Conservation (phyloP, 108 stramenopile species). For the Epipyxis sp. region DNA sequence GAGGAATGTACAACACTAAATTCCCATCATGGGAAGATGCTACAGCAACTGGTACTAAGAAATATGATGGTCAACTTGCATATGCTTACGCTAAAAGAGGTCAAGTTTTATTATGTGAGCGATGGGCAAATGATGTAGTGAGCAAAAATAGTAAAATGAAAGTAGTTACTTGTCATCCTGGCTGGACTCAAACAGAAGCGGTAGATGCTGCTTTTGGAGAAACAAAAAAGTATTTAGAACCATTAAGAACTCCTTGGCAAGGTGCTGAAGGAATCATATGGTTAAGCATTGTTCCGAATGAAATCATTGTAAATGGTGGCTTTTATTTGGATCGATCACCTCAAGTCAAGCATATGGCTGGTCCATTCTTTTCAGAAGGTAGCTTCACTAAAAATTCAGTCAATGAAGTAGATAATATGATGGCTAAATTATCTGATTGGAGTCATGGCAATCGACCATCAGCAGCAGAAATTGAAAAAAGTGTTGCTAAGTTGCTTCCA, state of each 20-base stretch:
- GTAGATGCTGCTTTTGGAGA: slow-evolving; percentile 78
- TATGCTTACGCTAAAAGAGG: slow-evolving; percentile 87
- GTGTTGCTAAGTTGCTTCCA: not conserved
- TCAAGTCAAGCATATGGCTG: slow-evolving; percentile 75
- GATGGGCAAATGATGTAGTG: slow-evolving; percentile 36
- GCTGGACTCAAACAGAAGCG: slow-evolving; percentile 74
- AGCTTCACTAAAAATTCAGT: slow-evolving; percentile 71
- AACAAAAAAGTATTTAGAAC: slow-evolving; percentile 70
- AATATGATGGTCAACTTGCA: slow-evolving; percentile 73
- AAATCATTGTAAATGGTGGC: slow-evolving; percentile 62
- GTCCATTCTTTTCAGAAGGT: slow-evolving; percentile 72
- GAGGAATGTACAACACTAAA: slow-evolving; percentile 83
- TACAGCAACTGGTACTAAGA: slow-evolving; percentile 42
- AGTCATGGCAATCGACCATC: not conserved
- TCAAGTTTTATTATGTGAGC: slow-evolving; percentile 79
- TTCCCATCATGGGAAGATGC: slow-evolving; percentile 76
- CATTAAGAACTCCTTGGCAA: slow-evolving; percentile 77
- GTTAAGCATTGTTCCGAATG: slow-evolving; percentile 59
- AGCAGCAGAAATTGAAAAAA: not conserved
- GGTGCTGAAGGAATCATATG: slow-evolving; percentile 85
- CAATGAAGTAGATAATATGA: slow-evolving; percentile 71
- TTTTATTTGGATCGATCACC: slow-evolving; percentile 77
- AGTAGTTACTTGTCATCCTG: slow-evolving; percentile 46
- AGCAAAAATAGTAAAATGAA: slow-evolving; percentile 9
- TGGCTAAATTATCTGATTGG: slow-evolving; percentile 57